Conservation (phyloP, 768 basidiomycete species). For the Galerina marginata region DNA sequence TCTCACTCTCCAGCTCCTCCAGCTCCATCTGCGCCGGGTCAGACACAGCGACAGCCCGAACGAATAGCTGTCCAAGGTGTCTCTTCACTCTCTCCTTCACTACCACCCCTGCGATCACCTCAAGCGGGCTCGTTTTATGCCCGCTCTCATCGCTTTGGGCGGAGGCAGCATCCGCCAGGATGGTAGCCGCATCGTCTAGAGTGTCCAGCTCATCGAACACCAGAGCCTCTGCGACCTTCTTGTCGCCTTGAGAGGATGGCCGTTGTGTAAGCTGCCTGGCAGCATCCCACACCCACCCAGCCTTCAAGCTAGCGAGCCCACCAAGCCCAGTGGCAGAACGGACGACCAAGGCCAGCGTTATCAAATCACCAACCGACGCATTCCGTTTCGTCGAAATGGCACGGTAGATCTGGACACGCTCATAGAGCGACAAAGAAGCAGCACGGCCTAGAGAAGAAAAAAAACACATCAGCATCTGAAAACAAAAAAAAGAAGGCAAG, state of each 20-base stretch:
- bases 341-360: constrained; percentile 62
- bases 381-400: constrained; percentile 48
- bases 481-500: not conserved
- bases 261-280: not conserved
- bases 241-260: no score
- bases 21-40: no score
- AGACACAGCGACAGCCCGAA: constrained; percentile 37
- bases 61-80: constrained; percentile 62
- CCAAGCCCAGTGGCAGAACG: constrained; percentile 29
- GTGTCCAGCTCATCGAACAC: not conserved
- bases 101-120: constrained; percentile 53
- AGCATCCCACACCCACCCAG: not conserved
- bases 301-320: not conserved
- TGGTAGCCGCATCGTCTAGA: not conserved
- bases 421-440: constrained; percentile 34
- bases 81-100: constrained; percentile 57
- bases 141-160: constrained; percentile 11
- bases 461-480: not conserved
- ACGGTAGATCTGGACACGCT: constrained; percentile 61
- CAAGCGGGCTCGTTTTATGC: constrained; percentile 39
- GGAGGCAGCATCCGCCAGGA: constrained; percentile 56
- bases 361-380: constrained; percentile 46
- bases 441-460: constrained; percentile 21
- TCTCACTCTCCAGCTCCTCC: no score
- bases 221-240: not conserved